Evolutionary conservation across 2,329 filamentous ascomycete genomes (phyloP).

Genomic region (Pseudocercospora eumusae): DNA sequence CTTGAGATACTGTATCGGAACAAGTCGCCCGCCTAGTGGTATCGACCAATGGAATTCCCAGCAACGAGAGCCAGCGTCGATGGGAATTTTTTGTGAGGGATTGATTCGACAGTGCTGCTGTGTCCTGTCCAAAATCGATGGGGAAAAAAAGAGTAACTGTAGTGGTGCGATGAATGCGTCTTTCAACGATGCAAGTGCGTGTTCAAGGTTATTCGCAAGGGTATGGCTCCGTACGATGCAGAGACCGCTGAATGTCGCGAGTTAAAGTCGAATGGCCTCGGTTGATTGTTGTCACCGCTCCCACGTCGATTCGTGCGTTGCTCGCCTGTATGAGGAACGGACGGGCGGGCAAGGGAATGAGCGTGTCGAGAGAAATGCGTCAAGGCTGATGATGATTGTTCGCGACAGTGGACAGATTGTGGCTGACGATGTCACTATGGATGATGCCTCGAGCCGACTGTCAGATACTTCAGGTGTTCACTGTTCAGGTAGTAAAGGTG

Average conservation of each 20-base stretch:
- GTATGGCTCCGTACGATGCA: neutral
- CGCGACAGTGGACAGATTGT: constrained; percentile 16
- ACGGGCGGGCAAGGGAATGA: neutral
- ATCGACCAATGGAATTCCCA: neutral
- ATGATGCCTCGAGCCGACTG: constrained; percentile 17
- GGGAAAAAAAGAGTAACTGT: neutral
- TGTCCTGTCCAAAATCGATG: constrained; percentile 4
- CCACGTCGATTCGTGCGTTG: neutral
- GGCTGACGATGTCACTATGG: constrained; percentile 15
- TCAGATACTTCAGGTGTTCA: constrained; percentile 20
- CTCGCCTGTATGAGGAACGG: neutral
- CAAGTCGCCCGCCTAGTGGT: constrained; percentile 1
- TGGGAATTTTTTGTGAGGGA: neutral
- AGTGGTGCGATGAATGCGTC: neutral
- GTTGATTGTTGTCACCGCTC: neutral
- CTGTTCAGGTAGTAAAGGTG: constrained; percentile 19
- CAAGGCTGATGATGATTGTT: too few species aligned
- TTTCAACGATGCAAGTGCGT: neutral
- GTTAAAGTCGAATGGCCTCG: neutral
- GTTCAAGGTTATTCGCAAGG: neutral
- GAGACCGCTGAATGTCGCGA: neutral
- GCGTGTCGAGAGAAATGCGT: neutral
- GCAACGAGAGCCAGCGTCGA: neutral
- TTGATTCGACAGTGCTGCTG: constrained; percentile 1
- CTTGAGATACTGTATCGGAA: constrained; percentile 5